Base-by-base conservation (phyloP, 176 grass and related monocot species). In the Tuctoria greenei region DNA sequence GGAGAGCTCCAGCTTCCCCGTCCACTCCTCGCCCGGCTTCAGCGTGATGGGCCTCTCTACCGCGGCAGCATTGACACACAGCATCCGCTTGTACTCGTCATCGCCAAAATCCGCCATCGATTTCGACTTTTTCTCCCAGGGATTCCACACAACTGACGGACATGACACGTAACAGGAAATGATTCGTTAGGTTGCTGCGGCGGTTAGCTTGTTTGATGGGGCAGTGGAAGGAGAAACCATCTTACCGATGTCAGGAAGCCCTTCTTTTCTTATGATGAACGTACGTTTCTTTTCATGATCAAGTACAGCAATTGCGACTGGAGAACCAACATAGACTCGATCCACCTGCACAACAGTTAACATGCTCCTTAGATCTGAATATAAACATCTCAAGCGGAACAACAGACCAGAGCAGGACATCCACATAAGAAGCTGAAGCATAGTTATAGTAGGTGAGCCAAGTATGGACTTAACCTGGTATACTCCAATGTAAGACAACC, bases 1-100 rank as follows among this genome's bases (percentile, higher is more conserved):
- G 16, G 91, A 91, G 26, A 97, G 84, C 66, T 97, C 94, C 23
- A 97, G 81, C 63, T 67, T 91, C 63, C 91, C 94, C 42, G 95
- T 97, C 95, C 95, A 93, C 74, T 97, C 88, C 72, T 97, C 95
- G n/a, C 89, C 85, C 8, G 91, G 91, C 78, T 84, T 97, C 60
- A 97, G 78, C 6, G 86, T 88, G 45, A 93, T 87, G 15, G 63
- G 34, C 55, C 81, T 83, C 88, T 97, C 91, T 1, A 79, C 81
- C 0, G 86, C 86, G 4, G 95, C 91, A 8, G 87, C 95, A 36
- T 97, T 89, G 7, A 92, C 95, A 21, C 95, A 97, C 1, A 97
- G 25, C 88, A 91, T 97, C 66, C 92, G 88, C 64, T 93, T 97
- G 75, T 97, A 97, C 81, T 97, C 95, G 14, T 92, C 95, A 4